Conservation (phyloP, 2,329 filamentous ascomycete genomes). For the Ophiostoma montium region DNA sequence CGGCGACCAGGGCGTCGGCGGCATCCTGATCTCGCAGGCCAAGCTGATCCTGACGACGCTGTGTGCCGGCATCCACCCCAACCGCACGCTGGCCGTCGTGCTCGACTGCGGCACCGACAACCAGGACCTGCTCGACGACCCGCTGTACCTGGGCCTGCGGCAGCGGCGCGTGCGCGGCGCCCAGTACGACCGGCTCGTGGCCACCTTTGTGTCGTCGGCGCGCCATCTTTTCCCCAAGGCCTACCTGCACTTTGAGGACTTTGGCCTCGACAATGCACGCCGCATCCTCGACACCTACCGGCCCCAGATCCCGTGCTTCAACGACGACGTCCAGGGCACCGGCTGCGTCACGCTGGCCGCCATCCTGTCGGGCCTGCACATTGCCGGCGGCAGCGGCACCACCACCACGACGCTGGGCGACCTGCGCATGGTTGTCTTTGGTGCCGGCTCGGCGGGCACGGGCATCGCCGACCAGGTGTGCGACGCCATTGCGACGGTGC, state of each 20-base stretch:
- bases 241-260: constrained; percentile 84
- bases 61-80: constrained; percentile 76
- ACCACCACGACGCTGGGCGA: constrained; percentile 50
- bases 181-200: constrained; percentile 63
- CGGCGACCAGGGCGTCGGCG: constrained; percentile 77
- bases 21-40: constrained; percentile 69
- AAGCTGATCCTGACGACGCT: constrained; percentile 73
- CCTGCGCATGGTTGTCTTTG: constrained; percentile 60
- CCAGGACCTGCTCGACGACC: constrained; percentile 55
- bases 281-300: constrained; percentile 65
- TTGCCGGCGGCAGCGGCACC: no score
- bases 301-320: constrained; percentile 66
- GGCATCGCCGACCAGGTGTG: constrained; percentile 77
- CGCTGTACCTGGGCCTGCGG: constrained; percentile 64
- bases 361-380: constrained; percentile 60
- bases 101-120: constrained; percentile 82
- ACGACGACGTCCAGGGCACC: constrained; percentile 71
- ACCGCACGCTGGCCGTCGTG: constrained; percentile 64
- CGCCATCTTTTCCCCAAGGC: constrained; percentile 61
- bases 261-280: constrained; percentile 61
- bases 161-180: constrained; percentile 53
- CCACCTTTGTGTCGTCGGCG: constrained; percentile 55
- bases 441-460: constrained; percentile 66
- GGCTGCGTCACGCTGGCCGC: constrained; percentile 77
- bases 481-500: constrained; percentile 61